These are phyloP conservation scores for Casuarina cunninghamiana DNA, from an alignment of 306 rosid genomes.

Conservation along the genomic window DNA sequence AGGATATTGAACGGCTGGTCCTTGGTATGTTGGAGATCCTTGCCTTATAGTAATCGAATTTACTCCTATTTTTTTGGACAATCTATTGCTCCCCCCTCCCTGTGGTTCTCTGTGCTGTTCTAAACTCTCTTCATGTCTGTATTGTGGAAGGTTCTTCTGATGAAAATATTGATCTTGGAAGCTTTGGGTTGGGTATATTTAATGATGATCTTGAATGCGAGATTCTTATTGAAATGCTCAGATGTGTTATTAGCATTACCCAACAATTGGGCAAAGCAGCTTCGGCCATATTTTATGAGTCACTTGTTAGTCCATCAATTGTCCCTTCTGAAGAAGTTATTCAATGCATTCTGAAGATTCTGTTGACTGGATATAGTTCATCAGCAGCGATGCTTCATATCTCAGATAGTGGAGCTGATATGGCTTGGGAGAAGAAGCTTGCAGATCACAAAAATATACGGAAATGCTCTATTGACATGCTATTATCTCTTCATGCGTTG, in stretches of 20 bases:
- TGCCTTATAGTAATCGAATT: background rate
- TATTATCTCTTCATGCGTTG: conserved; percentile 80
- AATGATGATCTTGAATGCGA: conserved; percentile 54
- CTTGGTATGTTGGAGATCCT: conserved; percentile 51
- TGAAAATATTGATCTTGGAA: conserved; percentile 53
- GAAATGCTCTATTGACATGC: conserved; percentile 77
- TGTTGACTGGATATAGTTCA: conserved; percentile 71
- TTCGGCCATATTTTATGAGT: conserved; percentile 73
- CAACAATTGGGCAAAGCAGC: conserved; percentile 84
- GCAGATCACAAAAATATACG: conserved; percentile 64
- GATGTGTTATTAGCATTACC: conserved; percentile 64
- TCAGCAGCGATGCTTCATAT: conserved; percentile 41
- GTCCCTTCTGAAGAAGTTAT: conserved; percentile 71
- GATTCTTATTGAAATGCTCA: conserved; percentile 62
- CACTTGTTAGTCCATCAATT: conserved; percentile 48
- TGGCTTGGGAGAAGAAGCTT: conserved; percentile 54
- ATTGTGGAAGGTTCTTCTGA: conserved; percentile 61
- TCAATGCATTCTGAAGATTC: conserved; percentile 58
- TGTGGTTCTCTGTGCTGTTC: background rate
- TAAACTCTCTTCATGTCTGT: conserved; percentile 11
- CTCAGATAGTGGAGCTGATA: conserved; percentile 45
- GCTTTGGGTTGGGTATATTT: conserved; percentile 43
- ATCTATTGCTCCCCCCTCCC: conserved; percentile 9
- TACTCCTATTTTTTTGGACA: background rate
- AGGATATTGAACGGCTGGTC: conserved; percentile 75